phyloP scores from a whole-genome alignment of 129 eudicot species.

The sunflower (Helianthus annuus) region DNA sequence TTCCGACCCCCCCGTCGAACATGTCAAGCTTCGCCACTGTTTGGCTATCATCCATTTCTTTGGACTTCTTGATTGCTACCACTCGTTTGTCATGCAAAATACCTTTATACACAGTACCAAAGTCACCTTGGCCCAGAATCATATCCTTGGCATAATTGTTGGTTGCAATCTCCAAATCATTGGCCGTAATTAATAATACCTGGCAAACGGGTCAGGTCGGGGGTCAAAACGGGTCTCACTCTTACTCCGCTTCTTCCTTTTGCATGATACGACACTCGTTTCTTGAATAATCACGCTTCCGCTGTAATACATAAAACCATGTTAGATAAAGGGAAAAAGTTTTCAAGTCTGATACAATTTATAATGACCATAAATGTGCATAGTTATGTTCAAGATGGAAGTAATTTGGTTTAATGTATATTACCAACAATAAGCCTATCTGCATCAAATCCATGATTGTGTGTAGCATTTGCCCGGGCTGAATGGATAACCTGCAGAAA shows the following conservation, averaged over 20 bases:
- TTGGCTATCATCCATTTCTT: constrained; percentile 31
- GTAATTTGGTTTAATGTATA: background rate
- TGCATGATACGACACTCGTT: constrained; percentile 64
- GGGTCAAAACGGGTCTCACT: no score
- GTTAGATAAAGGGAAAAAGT: background rate
- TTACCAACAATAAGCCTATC: constrained; percentile 96
- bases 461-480: constrained; percentile 95
- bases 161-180: constrained; percentile 28
- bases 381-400: background rate
- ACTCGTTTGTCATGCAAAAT: constrained; percentile 36
- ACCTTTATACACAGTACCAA: constrained; percentile 13
- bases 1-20: no score
- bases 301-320: constrained; percentile 39
- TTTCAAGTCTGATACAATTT: no score
- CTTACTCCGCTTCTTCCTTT: constrained; percentile 70
- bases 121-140: constrained; percentile 9
- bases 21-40: no score
- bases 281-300: constrained; percentile 77
- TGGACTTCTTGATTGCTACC: constrained; percentile 47
- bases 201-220: no score
- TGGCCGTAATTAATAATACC: no score
- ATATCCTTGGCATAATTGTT: background rate
- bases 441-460: constrained; percentile 78
- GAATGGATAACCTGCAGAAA: constrained; percentile 88
- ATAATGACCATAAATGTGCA: no score